Conservation (phyloP, 148 eudicot species). For the Fagopyrum esculentum region DNA sequence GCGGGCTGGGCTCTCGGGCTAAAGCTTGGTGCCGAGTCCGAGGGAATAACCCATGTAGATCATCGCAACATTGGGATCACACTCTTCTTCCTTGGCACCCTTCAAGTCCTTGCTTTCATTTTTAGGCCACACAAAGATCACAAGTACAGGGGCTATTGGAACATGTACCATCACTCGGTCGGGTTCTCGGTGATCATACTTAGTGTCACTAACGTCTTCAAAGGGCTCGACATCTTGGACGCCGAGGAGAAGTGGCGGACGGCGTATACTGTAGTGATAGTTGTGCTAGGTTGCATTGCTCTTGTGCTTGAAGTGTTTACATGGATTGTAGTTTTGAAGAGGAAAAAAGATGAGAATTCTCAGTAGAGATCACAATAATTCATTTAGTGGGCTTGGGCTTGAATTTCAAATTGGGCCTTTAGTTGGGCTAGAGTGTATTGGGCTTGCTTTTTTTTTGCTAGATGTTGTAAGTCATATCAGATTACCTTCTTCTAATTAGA, state of each 20-base stretch:
- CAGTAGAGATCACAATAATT: conserved; percentile 4
- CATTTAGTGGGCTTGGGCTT: not conserved
- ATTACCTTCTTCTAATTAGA: no score
- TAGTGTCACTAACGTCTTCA: conserved; percentile 40
- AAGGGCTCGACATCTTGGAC: conserved; percentile 45
- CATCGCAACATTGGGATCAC: conserved; percentile 51
- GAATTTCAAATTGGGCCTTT: not conserved
- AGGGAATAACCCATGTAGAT: conserved; percentile 16
- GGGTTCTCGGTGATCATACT: conserved; percentile 42
- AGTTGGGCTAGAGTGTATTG: no score
- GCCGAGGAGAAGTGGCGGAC: conserved; percentile 39
- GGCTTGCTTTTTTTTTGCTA: no score
- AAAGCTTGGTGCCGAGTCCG: conserved; percentile 47
- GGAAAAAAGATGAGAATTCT: conserved; percentile 29
- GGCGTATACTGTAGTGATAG: conserved; percentile 33
- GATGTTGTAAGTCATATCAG: no score
- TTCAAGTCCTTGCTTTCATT: conserved; percentile 44
- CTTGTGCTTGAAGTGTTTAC: conserved; percentile 37
- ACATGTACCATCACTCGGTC: conserved; percentile 39
- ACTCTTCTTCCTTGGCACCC: conserved; percentile 45
- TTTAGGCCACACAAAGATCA: conserved; percentile 61
- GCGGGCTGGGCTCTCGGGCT: conserved; percentile 60
- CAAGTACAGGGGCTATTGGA: conserved; percentile 51
- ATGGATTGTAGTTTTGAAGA: conserved; percentile 49
- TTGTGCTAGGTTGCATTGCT: conserved; percentile 30